Conservation (phyloP, 1,284 basidiomycete species). For the Trichosporon faecale region DNA sequence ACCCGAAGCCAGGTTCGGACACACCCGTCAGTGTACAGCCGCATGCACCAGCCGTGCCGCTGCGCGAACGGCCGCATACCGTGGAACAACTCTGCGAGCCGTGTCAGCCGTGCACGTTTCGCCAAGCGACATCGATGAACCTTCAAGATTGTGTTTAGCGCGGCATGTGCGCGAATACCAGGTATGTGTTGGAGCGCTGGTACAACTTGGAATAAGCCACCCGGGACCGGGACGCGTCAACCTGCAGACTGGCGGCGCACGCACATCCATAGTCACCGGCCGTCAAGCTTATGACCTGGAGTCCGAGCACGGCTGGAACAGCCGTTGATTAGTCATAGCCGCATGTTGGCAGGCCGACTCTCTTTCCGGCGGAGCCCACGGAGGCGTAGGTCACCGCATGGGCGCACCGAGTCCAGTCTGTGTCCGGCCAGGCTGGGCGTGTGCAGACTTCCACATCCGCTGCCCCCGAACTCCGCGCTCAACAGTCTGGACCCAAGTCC, state of each 20-base stretch:
- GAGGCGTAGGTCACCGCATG: not conserved
- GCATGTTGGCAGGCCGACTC: not conserved
- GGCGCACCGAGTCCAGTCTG: not conserved
- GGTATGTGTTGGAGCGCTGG: not conserved
- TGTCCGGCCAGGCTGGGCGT: not conserved
- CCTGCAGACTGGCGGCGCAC: not conserved
- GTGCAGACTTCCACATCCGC: too few species aligned
- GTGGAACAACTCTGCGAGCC: not conserved
- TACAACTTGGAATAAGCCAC: not conserved
- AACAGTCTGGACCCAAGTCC: too few species aligned
- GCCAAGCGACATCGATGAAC: not conserved
- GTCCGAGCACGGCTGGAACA: not conserved
- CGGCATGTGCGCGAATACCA: not conserved
- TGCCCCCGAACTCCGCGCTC: too few species aligned
- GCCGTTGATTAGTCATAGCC: not conserved
- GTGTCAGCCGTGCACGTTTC: not conserved
- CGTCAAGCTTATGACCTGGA: not conserved
- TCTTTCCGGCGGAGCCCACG: not conserved
- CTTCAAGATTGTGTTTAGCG: not conserved
- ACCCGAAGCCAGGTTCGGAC: not conserved
- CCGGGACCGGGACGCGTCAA: not conserved
- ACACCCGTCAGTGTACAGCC: not conserved
- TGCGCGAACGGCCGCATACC: not conserved
- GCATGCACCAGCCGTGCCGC: too few species aligned
- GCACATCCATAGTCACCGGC: not conserved